These are phyloP conservation scores for Athelia sp. DNA, from an alignment of 1,284 basidiomycete species.

Conservation along the genomic window DNA sequence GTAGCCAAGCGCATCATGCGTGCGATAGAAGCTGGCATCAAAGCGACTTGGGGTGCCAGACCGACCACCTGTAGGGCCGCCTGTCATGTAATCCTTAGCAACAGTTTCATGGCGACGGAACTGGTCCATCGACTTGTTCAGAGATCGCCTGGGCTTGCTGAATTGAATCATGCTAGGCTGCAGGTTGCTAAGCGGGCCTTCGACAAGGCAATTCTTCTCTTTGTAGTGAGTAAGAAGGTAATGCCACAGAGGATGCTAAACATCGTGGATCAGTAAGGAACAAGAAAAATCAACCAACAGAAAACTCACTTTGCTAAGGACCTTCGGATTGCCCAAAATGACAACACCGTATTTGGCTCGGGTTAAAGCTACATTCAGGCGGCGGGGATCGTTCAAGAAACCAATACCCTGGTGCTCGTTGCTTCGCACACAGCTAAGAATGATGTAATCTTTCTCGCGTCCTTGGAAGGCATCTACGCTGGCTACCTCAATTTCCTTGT, in stretches of 20 bases:
- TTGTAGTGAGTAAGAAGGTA: slow-evolving; percentile 98
- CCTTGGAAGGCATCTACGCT: slow-evolving; percentile 99
- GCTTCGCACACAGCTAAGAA: slow-evolving; percentile 96
- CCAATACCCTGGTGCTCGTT: slow-evolving; percentile 99
- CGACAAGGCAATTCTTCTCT: slow-evolving; percentile 91
- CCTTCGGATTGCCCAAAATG: slow-evolving; percentile 97
- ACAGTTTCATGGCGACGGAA: slow-evolving; percentile 87
- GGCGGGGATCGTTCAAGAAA: slow-evolving; percentile 96
- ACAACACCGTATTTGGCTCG: slow-evolving; percentile 98
- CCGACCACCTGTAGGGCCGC: slow-evolving; percentile 41
- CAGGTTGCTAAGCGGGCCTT: slow-evolving; percentile 94
- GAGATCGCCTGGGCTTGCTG: slow-evolving; percentile 86
- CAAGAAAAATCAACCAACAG: slow-evolving; percentile 3
- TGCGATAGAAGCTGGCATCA: slow-evolving; percentile 92
- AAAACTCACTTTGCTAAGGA: slow-evolving; percentile 87
- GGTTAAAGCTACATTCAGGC: slow-evolving; percentile 95
- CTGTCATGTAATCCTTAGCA: slow-evolving; percentile 64
- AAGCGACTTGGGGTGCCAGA: slow-evolving; percentile 88
- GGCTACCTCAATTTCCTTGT: slow-evolving; percentile 99
- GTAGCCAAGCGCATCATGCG: slow-evolving; percentile 90
- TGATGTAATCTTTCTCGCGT: slow-evolving; percentile 99
- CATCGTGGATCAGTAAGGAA: slow-evolving; percentile 9
- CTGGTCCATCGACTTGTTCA: slow-evolving; percentile 84
- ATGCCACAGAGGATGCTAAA: slow-evolving; percentile 95
- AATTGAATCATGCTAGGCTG: slow-evolving; percentile 99